Conservation (phyloP, 2,329 filamentous ascomycete species). For the Alternaria burnsii region DNA sequence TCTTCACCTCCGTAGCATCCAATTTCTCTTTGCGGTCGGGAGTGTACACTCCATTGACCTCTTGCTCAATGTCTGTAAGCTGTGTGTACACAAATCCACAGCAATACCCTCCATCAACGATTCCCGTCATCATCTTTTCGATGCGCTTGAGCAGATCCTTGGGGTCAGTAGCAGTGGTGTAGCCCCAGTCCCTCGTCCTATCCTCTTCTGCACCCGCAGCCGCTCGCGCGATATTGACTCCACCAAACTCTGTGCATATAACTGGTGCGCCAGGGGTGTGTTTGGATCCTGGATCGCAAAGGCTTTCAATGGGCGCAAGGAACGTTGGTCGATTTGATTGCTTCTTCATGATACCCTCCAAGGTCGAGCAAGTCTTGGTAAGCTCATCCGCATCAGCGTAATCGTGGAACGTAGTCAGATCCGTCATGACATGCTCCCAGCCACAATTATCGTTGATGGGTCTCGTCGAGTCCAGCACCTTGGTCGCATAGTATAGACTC, state of each 20-base stretch:
- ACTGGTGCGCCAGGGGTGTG: constrained; percentile 66
- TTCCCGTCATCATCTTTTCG: constrained; percentile 66
- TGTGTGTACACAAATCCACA: constrained; percentile 74
- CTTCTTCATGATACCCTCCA: constrained; percentile 63
- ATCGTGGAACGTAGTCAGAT: constrained; percentile 74
- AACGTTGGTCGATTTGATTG: constrained; percentile 66
- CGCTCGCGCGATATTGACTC: constrained; percentile 68
- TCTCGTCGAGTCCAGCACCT: constrained; percentile 69
- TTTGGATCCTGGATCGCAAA: constrained; percentile 52
- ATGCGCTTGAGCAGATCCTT: constrained; percentile 67
- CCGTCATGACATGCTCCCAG: constrained; percentile 72
- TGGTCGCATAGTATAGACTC: constrained; percentile 70
- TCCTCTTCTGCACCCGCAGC: constrained; percentile 45
- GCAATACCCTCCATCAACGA: constrained; percentile 64
- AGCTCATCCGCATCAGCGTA: constrained; percentile 68
- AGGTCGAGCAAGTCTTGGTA: constrained; percentile 61
- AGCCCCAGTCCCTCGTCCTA: constrained; percentile 67
- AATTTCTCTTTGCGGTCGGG: constrained; percentile 68
- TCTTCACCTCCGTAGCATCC: constrained; percentile 64
- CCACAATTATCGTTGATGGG: constrained; percentile 77
- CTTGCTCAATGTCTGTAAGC: constrained; percentile 70
- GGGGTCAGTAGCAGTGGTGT: constrained; percentile 70
- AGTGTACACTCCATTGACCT: constrained; percentile 72
- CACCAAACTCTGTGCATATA: constrained; percentile 73
- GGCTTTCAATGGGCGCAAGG: constrained; percentile 54